phyloP scores from a whole-genome alignment of 371 early-diverging fungal genomes.

The Funneliformis caledonium region DNA sequence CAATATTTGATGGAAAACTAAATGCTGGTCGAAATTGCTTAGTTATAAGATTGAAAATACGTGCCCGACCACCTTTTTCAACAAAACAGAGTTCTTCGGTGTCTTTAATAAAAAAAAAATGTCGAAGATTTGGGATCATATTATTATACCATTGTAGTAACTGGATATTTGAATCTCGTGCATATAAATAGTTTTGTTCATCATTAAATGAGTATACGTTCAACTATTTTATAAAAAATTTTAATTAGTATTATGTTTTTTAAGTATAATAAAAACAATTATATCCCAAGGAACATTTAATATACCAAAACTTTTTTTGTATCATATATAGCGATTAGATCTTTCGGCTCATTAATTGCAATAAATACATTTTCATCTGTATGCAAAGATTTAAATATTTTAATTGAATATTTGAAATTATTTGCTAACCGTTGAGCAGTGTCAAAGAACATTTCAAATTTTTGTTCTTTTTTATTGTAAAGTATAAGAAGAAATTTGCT shows the following conservation, averaged over 20 bases:
- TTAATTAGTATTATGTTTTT: not conserved
- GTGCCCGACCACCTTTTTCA: constrained; percentile 13
- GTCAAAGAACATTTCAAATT: constrained; percentile 13
- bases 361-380: not conserved
- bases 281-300: not conserved
- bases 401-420: not conserved
- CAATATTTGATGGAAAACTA: constrained; percentile 14
- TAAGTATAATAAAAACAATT: not conserved
- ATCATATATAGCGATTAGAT: constrained; percentile 22
- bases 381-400: not conserved
- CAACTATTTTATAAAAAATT: constrained; percentile 9
- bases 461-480: not conserved
- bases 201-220: constrained; percentile 25
- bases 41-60: constrained; percentile 1
- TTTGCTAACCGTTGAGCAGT: not conserved
- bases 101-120: constrained; percentile 35
- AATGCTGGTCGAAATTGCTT: not conserved
- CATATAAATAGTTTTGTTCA: constrained; percentile 14
- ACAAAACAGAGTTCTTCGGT: constrained; percentile 31
- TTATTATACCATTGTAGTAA: constrained; percentile 4
- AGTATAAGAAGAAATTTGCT: constrained; percentile 17
- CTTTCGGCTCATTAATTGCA: constrained; percentile 28
- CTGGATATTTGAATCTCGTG: constrained; percentile 5
- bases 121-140: constrained; percentile 2
- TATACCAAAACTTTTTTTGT: not conserved